Evolutionary conservation across 345 rosid species (phyloP).

Genomic region (Pseudoturritis turrita): DNA sequence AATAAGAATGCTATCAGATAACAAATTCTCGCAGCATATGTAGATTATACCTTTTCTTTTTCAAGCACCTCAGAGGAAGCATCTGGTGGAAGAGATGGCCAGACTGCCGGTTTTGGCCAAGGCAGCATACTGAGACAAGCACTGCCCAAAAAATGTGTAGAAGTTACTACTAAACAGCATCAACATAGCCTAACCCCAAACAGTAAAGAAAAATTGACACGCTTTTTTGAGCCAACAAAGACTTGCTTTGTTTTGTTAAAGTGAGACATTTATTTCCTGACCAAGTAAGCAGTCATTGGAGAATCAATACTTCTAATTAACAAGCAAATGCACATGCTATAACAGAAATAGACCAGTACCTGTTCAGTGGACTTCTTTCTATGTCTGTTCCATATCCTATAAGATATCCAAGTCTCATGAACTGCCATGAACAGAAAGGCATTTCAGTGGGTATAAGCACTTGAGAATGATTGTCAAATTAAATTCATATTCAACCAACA

Average conservation of each 20-base stretch:
- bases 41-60: slow-evolving; percentile 84
- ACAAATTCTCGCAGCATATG: slow-evolving; percentile 11
- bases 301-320: background rate
- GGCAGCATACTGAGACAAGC: slow-evolving; percentile 98
- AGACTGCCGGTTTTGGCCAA: slow-evolving; percentile 94
- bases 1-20: slow-evolving; percentile 7
- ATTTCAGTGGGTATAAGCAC: slow-evolving; percentile 21
- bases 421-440: slow-evolving; percentile 51
- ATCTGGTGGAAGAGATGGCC: slow-evolving; percentile 89
- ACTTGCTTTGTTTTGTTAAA: slow-evolving; percentile 4
- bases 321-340: background rate
- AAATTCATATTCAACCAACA: slow-evolving; percentile 2
- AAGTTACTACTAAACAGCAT: slow-evolving; percentile 11
- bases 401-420: slow-evolving; percentile 91
- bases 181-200: slow-evolving; percentile 1
- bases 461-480: background rate
- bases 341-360: slow-evolving; percentile 39
- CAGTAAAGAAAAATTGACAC: background rate
- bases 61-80: slow-evolving; percentile 78
- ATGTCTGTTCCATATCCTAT: slow-evolving; percentile 84
- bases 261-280: background rate
- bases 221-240: background rate
- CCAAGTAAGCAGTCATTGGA: no score
- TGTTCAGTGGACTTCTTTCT: slow-evolving; percentile 94
- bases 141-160: slow-evolving; percentile 46